Base-by-base conservation (phyloP, 2,329 filamentous ascomycete species). In the Colletotrichum karsti region DNA sequence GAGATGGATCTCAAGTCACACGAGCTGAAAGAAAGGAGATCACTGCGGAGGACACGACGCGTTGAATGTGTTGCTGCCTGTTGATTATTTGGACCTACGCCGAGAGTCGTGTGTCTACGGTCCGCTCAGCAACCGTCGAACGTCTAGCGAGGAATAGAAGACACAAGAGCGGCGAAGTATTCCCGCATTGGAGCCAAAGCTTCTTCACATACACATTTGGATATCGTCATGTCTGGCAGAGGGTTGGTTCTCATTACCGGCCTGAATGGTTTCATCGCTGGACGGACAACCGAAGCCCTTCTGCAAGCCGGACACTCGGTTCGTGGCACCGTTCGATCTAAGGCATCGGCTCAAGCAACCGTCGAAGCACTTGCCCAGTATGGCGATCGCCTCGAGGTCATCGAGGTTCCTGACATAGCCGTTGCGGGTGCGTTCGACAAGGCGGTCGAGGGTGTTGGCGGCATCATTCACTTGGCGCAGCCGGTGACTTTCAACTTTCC, bases 231-330 rank as follows among this genome's bases (percentile, higher is more conserved):
- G 53, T 28, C 35, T 7, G 1, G 2, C 13, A 56, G 26, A 39
- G 53, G 37, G 7, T 9, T 42, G 1, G 12, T 77, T 41, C 73
- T 77, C 15, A 69, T 80, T n/a, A 77, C 77, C 4, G 78, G 78
- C 30, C 73, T 78, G 60, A 79, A 78, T 58, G 78, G 77, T 67
- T 79, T 74, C 70, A 78, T 80, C 51, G 78, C 71, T 18, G 71
- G 72, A 2, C 72, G 73, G 24, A 74, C 77, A 5, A 73, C 74
- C 7, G 70, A 74, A 5, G 70, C 72, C 13, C 73, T 79, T 24
- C 72, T 80, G 3, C 37, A 71, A 9, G 73, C 73, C 10, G 77
- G 77, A 6, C 79, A 77, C 69, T 70, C 71, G 4, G 76, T 80
- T 24, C 73, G 77, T 8, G 78, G 76, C 41, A 76, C 77, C 9